These are phyloP conservation scores for Canavalia gladiata DNA, from an alignment of 306 rosid species.

Conservation along the genomic window DNA sequence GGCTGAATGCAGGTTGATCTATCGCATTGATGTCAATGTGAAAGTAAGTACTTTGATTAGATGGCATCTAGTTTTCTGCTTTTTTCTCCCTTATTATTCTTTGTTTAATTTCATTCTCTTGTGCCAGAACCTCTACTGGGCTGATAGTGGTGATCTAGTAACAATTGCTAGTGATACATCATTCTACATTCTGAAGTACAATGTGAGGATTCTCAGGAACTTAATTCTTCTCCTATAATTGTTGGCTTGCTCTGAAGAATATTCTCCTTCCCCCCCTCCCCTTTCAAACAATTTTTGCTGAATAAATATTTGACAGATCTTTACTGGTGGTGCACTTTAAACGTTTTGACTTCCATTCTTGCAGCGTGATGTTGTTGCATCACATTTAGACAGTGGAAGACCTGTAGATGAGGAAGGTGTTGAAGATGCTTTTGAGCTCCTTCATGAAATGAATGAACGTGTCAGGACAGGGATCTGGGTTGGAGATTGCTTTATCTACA, in stretches of 20 bases:
- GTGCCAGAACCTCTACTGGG: constrained; percentile 95
- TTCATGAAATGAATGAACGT: constrained; percentile 96
- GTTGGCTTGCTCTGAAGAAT: background rate
- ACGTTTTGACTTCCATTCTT: constrained; percentile 51
- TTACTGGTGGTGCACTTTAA: constrained; percentile 19
- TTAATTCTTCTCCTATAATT: constrained; percentile 23
- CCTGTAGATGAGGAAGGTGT: constrained; percentile 96
- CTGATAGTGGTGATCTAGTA: constrained; percentile 97
- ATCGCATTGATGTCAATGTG: constrained; percentile 92
- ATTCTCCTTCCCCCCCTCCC: too few relatives aligned
- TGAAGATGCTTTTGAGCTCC: constrained; percentile 98
- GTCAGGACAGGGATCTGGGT: constrained; percentile 99
- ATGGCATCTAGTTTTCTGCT: constrained; percentile 38
- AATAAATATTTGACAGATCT: constrained; percentile 37
- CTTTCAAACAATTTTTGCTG: constrained; percentile 7
- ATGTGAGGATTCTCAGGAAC: constrained; percentile 66
- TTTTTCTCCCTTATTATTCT: background rate
- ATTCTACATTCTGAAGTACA: constrained; percentile 96
- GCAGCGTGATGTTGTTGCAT: constrained; percentile 92
- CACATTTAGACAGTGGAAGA: constrained; percentile 90
- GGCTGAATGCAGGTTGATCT: constrained; percentile 96
- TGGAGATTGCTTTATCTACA: constrained; percentile 99
- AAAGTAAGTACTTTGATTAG: constrained; percentile 71
- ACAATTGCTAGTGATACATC: constrained; percentile 91
- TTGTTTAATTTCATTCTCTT: constrained; percentile 28